Base-by-base conservation (phyloP, 108 stramenopile genomes). In the Craspedostauros australis region DNA sequence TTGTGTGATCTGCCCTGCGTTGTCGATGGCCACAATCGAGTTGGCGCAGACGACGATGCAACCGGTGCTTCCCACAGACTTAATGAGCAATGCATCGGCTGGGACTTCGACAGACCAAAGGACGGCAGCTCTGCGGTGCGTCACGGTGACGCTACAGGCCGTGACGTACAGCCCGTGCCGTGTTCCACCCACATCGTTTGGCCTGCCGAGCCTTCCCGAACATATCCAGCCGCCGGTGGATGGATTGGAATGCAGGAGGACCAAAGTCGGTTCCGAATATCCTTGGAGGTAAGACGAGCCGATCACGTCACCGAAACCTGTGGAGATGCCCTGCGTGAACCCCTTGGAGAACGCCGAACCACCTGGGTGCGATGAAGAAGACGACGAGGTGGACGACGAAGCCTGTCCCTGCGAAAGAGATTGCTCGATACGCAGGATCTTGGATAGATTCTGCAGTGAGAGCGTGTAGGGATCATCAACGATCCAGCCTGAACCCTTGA, bases 221-320 rank as follows among this genome's bases (percentile, higher is more conserved):
- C 83, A 85, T 4, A 66, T 39, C 33, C 72, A 63, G 5, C 82
- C 82, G 2, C 73, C 69, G 34, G 66, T 50, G 15, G 50, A 52
- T 15, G 76, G 73, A 55, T 80, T 76, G 44, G 85, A 70, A 60
- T 93, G 91, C 48, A 88, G 48, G 3, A 93, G 25, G 39, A 82
- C 54, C 57, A 88, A 30, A 3, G 82, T 87, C 19, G 91, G 82
- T 61, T 86, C 84, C 6, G 66, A 65, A 46, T 85, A 93, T 37
- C 87, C 85, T 24, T 75, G 76, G 46, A 93, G 62, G 59, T 80
- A 89, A 7, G 68, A 34, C 4, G 64, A 50, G 12, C 53, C 60
- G 23, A 86, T 38, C 23, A 93, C 75, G 42, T 93, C 91, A 11
- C 91, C 91, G 56, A 86, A 88, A 0, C 89, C 89, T 65, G 86